These are phyloP conservation scores for Naumovozyma castellii DNA, from an alignment of 805 yeast genomes.

Conservation along the genomic window DNA sequence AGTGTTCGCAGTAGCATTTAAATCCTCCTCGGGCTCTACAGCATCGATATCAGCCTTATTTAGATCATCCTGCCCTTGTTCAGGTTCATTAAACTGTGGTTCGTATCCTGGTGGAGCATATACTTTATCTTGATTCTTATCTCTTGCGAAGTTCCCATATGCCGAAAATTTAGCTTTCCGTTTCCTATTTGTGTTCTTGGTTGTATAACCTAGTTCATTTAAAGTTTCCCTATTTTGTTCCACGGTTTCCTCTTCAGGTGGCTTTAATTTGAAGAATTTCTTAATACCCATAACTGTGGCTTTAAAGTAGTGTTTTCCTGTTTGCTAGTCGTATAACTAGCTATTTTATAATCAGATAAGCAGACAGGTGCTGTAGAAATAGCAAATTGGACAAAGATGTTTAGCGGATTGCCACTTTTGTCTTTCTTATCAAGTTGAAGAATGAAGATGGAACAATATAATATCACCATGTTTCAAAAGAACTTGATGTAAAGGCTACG, in stretches of 20 bases:
- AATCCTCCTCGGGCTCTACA: neutral
- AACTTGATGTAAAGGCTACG: neutral
- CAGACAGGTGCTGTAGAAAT: neutral
- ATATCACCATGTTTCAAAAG: neutral
- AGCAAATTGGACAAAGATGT: neutral
- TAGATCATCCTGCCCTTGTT: slow-evolving; percentile 2
- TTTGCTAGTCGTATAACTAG: neutral
- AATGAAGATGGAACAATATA: neutral
- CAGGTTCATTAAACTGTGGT: slow-evolving; percentile 16
- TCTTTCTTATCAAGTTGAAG: too few species aligned
- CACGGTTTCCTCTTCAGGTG: slow-evolving; percentile 39
- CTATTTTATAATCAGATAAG: neutral
- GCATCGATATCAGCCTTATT: neutral
- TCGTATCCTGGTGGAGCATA: slow-evolving; percentile 36
- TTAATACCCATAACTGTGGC: slow-evolving; percentile 40
- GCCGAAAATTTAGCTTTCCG: slow-evolving; percentile 39
- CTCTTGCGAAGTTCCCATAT: slow-evolving; percentile 39
- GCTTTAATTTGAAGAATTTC: slow-evolving; percentile 36
- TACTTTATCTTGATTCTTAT: slow-evolving; percentile 28
- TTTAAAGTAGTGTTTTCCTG: neutral
- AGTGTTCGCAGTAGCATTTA: neutral
- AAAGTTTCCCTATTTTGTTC: slow-evolving; percentile 35
- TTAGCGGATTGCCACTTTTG: neutral
- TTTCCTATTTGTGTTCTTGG: slow-evolving; percentile 29
- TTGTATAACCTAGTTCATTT: slow-evolving; percentile 35